phyloP scores from a whole-genome alignment of 129 eudicot species.

The Tagetes patula region DNA sequence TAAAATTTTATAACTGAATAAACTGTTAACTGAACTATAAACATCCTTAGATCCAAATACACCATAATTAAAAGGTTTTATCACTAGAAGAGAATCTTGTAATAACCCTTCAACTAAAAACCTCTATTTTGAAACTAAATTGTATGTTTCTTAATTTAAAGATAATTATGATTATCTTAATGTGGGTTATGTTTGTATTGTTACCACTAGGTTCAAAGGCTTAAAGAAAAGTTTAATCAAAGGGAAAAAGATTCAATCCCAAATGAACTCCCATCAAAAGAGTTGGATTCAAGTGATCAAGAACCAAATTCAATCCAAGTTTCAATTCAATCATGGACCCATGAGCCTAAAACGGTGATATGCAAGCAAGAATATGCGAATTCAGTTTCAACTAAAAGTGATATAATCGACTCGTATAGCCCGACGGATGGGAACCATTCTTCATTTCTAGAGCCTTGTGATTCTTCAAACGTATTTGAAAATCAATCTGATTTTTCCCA shows the following conservation, averaged over 20 bases:
- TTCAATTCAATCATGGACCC: conserved; percentile 25
- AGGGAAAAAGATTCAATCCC: conserved; percentile 32
- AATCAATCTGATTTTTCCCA: conserved; percentile 55
- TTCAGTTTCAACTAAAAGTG: conserved; percentile 72
- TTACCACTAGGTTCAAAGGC: conserved; percentile 46
- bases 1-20: too few species aligned
- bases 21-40: too few species aligned
- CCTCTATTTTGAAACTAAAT: neutral
- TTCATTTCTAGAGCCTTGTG: conserved; percentile 54
- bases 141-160: neutral
- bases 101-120: too few species aligned
- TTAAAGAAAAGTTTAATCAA: conserved; percentile 41
- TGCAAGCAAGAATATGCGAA: conserved; percentile 66
- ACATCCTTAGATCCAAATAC: too few species aligned
- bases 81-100: too few species aligned
- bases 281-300: conserved; percentile 30
- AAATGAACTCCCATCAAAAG: conserved; percentile 33
- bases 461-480: conserved; percentile 49
- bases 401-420: conserved; percentile 65
- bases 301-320: conserved; percentile 32
- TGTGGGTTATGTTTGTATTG: conserved; percentile 7
- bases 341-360: conserved; percentile 29
- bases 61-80: too few species aligned
- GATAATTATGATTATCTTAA: too few species aligned
- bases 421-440: conserved; percentile 51